phyloP scores from a whole-genome alignment of 2,329 filamentous ascomycete species.

The Ambrosiella cleistominuta region DNA sequence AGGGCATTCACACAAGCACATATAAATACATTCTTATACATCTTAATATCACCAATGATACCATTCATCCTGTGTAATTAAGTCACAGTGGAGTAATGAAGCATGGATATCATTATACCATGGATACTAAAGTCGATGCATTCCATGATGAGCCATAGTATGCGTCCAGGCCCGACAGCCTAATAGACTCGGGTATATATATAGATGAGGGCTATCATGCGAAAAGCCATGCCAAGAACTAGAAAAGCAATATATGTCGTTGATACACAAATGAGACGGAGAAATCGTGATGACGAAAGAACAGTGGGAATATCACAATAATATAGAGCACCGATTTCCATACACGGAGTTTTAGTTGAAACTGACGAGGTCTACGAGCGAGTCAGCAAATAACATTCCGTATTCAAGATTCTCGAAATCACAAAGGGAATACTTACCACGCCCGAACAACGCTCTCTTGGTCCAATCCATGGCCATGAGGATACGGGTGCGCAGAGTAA shows the following conservation, averaged over 20 bases:
- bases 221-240: neutral
- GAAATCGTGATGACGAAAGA: neutral
- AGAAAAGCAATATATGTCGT: neutral
- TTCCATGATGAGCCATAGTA: neutral
- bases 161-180: neutral
- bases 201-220: neutral
- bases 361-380: slow-evolving; percentile 28
- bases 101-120: neutral
- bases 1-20: slow-evolving; percentile 4
- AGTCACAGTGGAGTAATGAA: neutral
- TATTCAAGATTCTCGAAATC: neutral
- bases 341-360: slow-evolving; percentile 4
- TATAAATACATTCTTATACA: slow-evolving; percentile 4
- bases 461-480: slow-evolving; percentile 96
- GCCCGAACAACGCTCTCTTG: slow-evolving; percentile 87
- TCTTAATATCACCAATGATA: neutral
- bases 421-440: slow-evolving; percentile 49
- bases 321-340: neutral
- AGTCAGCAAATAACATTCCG: neutral
- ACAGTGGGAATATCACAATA: neutral
- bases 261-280: neutral
- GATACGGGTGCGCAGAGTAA: slow-evolving; percentile 75
- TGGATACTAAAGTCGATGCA: neutral
- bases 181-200: neutral
- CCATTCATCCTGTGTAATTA: neutral